Percentiles rank a stretch among this genome's conserved stretches.
Evolutionary conservation across 345 rosid species (phyloP).

Genomic region (Cardamine chenopodiifolia): DNA sequence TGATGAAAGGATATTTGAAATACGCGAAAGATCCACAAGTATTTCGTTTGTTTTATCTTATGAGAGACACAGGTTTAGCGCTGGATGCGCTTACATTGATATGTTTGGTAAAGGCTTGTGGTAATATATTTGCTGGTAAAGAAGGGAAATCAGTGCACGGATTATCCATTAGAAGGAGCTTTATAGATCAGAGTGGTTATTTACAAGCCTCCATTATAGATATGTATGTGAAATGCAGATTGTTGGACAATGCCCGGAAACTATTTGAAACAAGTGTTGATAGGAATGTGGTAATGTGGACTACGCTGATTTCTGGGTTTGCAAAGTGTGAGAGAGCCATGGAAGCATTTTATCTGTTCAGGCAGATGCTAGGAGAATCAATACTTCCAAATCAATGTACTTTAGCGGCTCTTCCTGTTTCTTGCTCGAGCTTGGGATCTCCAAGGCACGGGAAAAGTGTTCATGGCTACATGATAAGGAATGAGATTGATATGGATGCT

Average conservation of each 20-base stretch:
- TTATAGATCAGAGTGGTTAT: constrained; percentile 39
- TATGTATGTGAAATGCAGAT: constrained; percentile 57
- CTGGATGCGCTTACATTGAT: constrained; percentile 46
- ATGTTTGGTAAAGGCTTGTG: constrained; percentile 53
- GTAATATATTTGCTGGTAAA: constrained; percentile 47
- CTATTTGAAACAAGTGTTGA: constrained; percentile 47
- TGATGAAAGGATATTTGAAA: constrained; percentile 59
- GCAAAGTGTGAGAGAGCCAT: constrained; percentile 49
- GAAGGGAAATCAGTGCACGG: constrained; percentile 57
- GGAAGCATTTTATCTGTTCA: constrained; percentile 55
- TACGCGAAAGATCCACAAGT: constrained; percentile 42
- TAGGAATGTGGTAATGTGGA: constrained; percentile 63
- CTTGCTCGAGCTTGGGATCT: constrained; percentile 57
- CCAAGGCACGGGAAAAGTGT: constrained; percentile 52
- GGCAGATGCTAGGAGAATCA: constrained; percentile 49
- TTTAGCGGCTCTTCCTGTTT: constrained; percentile 49
- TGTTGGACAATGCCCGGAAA: constrained; percentile 40
- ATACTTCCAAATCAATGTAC: constrained; percentile 55
- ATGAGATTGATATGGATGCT: constrained; percentile 47
- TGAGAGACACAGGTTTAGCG: constrained; percentile 44
- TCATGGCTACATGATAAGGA: constrained; percentile 55
- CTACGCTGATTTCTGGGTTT: constrained; percentile 55
- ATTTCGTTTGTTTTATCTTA: constrained; percentile 48
- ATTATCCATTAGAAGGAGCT: constrained; percentile 42
- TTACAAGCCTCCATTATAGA: constrained; percentile 51